These are phyloP conservation scores for Zizania latifolia DNA, from an alignment of 176 grass and related monocot genomes.

Conservation along the genomic window DNA sequence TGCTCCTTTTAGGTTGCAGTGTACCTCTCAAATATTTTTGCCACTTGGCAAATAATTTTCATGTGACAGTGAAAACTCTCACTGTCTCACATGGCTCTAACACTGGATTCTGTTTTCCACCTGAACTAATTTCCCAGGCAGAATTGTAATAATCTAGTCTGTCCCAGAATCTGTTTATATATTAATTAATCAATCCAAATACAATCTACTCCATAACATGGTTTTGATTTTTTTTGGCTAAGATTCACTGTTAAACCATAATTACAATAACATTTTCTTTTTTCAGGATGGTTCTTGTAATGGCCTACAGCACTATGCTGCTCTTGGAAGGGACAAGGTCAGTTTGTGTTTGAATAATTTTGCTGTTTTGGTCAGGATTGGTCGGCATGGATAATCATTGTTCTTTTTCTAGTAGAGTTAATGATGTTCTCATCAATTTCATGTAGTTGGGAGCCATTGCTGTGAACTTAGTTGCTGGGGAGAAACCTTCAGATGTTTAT, in stretches of 20 bases:
- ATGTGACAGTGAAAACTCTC: neutral
- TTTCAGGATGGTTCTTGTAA: constrained; percentile 99
- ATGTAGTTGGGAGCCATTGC: constrained; percentile 81
- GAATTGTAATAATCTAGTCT: neutral
- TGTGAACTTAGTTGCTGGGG: constrained; percentile 82
- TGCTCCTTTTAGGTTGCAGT: neutral
- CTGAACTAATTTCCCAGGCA: neutral
- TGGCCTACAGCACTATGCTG: constrained; percentile 98
- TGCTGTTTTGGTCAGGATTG: neutral
- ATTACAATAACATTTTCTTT: neutral
- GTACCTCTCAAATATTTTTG: neutral
- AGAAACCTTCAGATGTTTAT: constrained; percentile 98
- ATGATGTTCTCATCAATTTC: constrained; percentile 13
- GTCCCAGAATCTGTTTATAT: neutral
- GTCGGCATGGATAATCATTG: neutral
- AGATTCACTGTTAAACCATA: neutral
- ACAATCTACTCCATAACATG: neutral
- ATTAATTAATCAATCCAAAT: neutral
- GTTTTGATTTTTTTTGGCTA: neutral
- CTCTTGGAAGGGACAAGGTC: constrained; percentile 96
- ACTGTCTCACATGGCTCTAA: neutral
- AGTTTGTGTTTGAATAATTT: constrained; percentile 26
- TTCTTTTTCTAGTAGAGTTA: neutral
- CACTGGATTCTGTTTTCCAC: neutral
- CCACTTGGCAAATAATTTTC: neutral